Conservation (phyloP, 2,329 filamentous ascomycete genomes). For the Aspergillus vadensis region DNA sequence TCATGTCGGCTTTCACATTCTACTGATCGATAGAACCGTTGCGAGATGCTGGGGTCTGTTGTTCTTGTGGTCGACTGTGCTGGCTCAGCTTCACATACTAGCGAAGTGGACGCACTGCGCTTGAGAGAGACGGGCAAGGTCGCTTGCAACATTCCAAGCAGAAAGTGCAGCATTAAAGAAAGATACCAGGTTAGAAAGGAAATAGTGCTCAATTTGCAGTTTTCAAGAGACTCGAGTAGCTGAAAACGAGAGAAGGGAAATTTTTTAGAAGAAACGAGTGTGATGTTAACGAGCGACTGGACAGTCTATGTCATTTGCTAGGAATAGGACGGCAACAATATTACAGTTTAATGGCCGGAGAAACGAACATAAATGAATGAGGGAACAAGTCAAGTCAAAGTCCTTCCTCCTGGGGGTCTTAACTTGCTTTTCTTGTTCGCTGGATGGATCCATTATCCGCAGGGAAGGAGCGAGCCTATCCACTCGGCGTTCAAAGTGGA, state of each 20-base stretch:
- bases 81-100: not conserved
- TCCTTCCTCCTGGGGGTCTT: not conserved
- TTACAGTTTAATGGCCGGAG: not conserved
- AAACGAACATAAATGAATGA: slow-evolving; percentile 6
- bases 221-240: slow-evolving; percentile 1
- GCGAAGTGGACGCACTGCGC: slow-evolving; percentile 3
- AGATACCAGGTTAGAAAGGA: not conserved
- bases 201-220: not conserved
- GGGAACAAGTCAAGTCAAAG: not conserved
- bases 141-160: slow-evolving; percentile 15
- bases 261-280: slow-evolving; percentile 18
- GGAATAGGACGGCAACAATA: slow-evolving; percentile 14
- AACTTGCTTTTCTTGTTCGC: not conserved
- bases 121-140: slow-evolving; percentile 5
- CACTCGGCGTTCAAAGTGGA: slow-evolving; percentile 1
- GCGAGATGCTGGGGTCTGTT: slow-evolving; percentile 3
- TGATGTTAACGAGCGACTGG: slow-evolving; percentile 13
- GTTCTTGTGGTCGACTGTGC: slow-evolving; percentile 3
- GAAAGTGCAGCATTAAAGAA: not conserved
- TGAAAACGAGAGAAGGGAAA: slow-evolving; percentile 10
- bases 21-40: slow-evolving; percentile 21
- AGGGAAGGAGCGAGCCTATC: slow-evolving; percentile 17
- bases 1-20: slow-evolving; percentile 6
- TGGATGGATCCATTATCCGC: not conserved
- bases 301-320: slow-evolving; percentile 20